Base-by-base conservation (phyloP, 768 basidiomycete genomes). In the Suillus brevipes region DNA sequence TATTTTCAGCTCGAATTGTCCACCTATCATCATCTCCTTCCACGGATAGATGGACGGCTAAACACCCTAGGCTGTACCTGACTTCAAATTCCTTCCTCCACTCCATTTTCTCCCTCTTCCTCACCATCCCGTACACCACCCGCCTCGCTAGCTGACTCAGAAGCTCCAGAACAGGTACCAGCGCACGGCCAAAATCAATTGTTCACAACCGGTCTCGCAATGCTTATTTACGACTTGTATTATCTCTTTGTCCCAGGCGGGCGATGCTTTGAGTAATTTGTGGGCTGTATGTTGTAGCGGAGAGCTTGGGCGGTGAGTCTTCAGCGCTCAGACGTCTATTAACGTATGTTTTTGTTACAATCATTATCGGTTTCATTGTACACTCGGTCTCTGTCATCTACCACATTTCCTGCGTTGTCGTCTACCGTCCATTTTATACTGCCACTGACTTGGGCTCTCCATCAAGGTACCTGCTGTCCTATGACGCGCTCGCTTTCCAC, bases 131-230 rank as follows among this genome's bases (percentile, higher is more conserved):
- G 36, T 40, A 62, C 63, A 38, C 34, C 63, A 38, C 34, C 45
- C 14, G 49, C 64, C 52, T 59, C 72, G 2, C 65, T 65, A 10
- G 63, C 66, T 18, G 64, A 61, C 2, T 78, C 80, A 2, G 78
- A 79, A 64, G 69, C 72, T 25, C 16, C 16, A 58, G 57, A 58
- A 58, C 38, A 38, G 25, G 10, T 6, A 73, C 75, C 2, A 69
- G 76, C 20, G 66, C 72, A 23, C 69, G 70, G 0, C 60, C 66
- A 47, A 74, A 80, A 37, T 77, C 80, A 10, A 9, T 85, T 88
- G 0, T 95, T 94, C 75, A 90, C 90, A 4, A 93, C 91, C 1
- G 93, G 88, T 3, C 83, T 94, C 23, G 86, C 92, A 4, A 94
- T 94, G 93, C 77, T 95, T 2, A 75, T 93, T 3, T 94, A 92